Conservation (phyloP, 2,329 filamentous ascomycete species). For the Epichloe uncinata region DNA sequence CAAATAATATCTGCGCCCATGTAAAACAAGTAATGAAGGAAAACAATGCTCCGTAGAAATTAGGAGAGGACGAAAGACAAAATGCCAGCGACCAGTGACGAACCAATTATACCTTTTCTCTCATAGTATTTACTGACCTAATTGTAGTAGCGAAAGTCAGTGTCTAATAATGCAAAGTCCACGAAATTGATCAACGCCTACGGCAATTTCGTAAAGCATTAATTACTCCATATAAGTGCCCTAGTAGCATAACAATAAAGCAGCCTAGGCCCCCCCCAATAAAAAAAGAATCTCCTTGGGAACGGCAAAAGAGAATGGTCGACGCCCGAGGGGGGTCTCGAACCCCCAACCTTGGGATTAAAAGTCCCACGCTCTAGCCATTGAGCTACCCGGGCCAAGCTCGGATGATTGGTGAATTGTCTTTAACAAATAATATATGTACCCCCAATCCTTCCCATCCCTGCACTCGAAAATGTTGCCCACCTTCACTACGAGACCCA, state of each 20-base stretch:
- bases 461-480: neutral
- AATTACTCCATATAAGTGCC: no score
- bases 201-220: no score
- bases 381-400: constrained; percentile 18
- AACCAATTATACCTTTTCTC: no score
- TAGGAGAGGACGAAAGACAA: no score
- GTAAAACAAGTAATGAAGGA: no score
- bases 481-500: neutral
- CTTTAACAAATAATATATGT: neutral
- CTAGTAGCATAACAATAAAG: neutral
- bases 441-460: accelerated
- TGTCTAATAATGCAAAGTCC: no score
- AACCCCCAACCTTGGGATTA: constrained; percentile 22
- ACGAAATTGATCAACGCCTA: no score
- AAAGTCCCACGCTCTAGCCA: constrained; percentile 22
- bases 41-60: no score
- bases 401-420: neutral
- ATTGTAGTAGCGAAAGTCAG: no score
- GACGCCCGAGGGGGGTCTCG: constrained; percentile 19
- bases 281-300: accelerated
- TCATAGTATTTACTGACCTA: no score
- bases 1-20: no score
- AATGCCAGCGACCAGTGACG: no score
- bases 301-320: neutral
- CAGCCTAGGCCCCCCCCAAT: neutral